Percentiles rank a stretch among this genome's conserved stretches.
These are phyloP conservation scores for Candida stauntonica DNA, from an alignment of 805 yeast species.

Conservation along the genomic window DNA sequence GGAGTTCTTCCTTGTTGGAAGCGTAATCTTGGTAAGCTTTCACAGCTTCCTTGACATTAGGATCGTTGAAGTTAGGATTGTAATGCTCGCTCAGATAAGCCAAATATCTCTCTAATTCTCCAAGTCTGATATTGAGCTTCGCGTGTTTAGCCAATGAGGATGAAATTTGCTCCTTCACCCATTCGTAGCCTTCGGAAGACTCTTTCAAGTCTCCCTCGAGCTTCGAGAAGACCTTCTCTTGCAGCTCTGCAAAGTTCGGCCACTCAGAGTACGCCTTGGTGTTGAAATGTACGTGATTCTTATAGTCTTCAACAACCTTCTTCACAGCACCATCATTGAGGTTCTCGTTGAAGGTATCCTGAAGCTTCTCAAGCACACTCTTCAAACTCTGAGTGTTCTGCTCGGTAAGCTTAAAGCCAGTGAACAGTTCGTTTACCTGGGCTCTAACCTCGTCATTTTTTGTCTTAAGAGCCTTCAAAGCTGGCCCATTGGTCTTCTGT, in stretches of 20 bases:
- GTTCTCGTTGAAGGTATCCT: constrained; percentile 67
- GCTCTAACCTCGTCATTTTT: constrained; percentile 9
- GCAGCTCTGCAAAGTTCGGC: neutral
- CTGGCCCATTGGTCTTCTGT: constrained; percentile 15
- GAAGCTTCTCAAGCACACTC: constrained; percentile 43
- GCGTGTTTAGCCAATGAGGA: constrained; percentile 13
- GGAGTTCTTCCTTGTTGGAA: constrained; percentile 9
- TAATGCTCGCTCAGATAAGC: constrained; percentile 46
- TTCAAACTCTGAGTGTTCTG: constrained; percentile 24
- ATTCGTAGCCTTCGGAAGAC: constrained; percentile 2
- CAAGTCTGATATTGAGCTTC: constrained; percentile 19
- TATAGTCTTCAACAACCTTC: constrained; percentile 50
- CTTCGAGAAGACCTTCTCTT: neutral
- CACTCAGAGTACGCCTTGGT: constrained; percentile 3
- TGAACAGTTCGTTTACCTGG: constrained; percentile 17
- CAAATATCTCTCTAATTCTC: constrained; percentile 41
- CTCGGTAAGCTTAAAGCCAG: constrained; percentile 21
- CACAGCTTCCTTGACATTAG: constrained; percentile 62
- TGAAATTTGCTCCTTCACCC: constrained; percentile 6
- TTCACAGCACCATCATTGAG: constrained; percentile 87
- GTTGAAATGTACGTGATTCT: constrained; percentile 10
- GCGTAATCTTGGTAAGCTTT: constrained; percentile 45
- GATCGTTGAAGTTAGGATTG: constrained; percentile 75
- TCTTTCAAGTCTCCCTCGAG: constrained; percentile 2
- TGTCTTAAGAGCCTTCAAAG: constrained; percentile 3